Percentiles rank a stretch among this genome's conserved stretches.
These are phyloP conservation scores for Hericium erinaceus DNA, from an alignment of 768 basidiomycete species.

Conservation along the genomic window DNA sequence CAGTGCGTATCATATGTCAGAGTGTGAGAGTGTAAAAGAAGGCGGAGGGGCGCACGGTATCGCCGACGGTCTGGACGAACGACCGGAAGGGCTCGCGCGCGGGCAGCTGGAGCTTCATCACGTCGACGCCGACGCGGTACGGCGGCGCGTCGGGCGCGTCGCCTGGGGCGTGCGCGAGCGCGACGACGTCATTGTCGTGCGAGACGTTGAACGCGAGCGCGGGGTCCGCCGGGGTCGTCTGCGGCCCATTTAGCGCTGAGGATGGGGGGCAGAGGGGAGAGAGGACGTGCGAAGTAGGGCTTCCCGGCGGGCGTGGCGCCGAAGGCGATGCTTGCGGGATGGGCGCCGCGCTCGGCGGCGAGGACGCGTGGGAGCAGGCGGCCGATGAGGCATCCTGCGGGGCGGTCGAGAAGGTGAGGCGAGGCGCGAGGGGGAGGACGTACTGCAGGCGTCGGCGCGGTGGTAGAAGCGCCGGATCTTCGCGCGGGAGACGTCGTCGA, in stretches of 20 bases:
- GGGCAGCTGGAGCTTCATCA: constrained; percentile 70
- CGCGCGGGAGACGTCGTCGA: constrained; percentile 48
- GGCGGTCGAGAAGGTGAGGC: not conserved
- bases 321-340: constrained; percentile 39
- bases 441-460: constrained; percentile 71
- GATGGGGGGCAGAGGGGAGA: not conserved
- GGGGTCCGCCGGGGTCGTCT: constrained; percentile 40
- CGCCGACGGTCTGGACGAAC: constrained; percentile 55
- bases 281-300: constrained; percentile 58
- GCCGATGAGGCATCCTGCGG: constrained; percentile 65
- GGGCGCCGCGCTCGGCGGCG: constrained; percentile 48
- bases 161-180: constrained; percentile 46
- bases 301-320: constrained; percentile 55
- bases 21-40: not conserved
- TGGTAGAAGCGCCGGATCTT: constrained; percentile 60
- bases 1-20: not conserved
- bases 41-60: constrained; percentile 42
- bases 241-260: not conserved
- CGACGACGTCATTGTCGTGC: constrained; percentile 69
- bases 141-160: constrained; percentile 43
- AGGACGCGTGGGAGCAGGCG: constrained; percentile 61
- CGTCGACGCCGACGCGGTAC: constrained; percentile 59
- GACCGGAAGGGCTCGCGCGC: constrained; percentile 43
- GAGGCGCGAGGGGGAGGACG: constrained; percentile 14
- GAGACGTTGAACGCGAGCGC: constrained; percentile 73